phyloP scores from a whole-genome alignment of 441 rosid species.

The Aleurites moluccanus region DNA sequence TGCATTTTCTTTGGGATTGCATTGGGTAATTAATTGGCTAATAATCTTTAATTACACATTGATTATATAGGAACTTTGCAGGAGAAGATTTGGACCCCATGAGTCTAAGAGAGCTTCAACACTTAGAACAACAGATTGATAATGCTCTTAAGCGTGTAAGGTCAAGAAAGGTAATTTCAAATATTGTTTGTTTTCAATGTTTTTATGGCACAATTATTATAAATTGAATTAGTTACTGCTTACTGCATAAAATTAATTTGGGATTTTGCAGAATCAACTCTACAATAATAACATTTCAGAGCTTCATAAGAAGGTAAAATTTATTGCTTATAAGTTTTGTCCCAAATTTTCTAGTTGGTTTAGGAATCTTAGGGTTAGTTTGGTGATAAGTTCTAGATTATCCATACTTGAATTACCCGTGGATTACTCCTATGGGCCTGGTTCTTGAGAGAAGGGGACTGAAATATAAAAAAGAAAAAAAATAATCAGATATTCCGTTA shows the following conservation, averaged over 20 bases:
- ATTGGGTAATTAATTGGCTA: not conserved
- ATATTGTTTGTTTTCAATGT: not conserved
- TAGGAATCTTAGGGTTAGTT: too few relatives aligned
- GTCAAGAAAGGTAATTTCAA: conserved; percentile 40
- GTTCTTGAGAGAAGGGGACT: too few relatives aligned
- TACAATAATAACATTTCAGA: conserved; percentile 43
- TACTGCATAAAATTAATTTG: not conserved
- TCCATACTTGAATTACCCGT: too few relatives aligned
- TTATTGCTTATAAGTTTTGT: not conserved
- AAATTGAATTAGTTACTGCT: not conserved
- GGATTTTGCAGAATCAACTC: conserved; percentile 50
- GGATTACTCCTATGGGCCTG: too few relatives aligned
- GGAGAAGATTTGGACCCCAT: conserved; percentile 55
- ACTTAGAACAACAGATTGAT: conserved; percentile 64
- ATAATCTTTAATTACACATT: not conserved
- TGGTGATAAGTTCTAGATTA: too few relatives aligned
- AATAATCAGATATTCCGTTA: too few relatives aligned
- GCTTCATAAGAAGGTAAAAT: conserved; percentile 52
- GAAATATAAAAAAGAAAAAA: too few relatives aligned
- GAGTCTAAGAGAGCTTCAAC: conserved; percentile 51
- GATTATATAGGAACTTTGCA: conserved; percentile 35
- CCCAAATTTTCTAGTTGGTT: too few relatives aligned
- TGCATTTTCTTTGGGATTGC: not conserved
- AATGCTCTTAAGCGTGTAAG: conserved; percentile 56
- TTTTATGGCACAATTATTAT: not conserved